Base-by-base conservation (phyloP, 1,139 yeast genomes). In the Meyerozyma elateridarum region DNA sequence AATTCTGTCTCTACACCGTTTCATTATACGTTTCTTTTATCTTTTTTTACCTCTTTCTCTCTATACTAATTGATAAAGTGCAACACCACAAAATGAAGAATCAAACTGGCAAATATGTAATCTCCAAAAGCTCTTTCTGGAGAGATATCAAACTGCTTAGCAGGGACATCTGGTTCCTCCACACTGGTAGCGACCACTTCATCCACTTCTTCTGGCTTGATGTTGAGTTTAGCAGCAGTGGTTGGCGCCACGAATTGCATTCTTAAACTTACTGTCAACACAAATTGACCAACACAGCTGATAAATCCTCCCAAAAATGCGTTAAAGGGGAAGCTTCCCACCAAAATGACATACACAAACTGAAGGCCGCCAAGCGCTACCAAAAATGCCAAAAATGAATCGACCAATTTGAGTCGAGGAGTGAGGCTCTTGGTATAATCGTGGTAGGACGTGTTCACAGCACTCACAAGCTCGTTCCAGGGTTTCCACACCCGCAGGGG, bases 321-420 rank as follows among this genome's bases (percentile, higher is more conserved):
- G 60, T 91, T 91, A 72, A 93, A 91, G 14, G 99, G 99, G 70
- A 82, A 93, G 48, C 78, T 85, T 19, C 97, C 95, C 34, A 88
- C 76, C 11, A 88, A 42, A 24, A 82, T 44, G 39, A 85, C 85
- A 54, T 88, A 88, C 4, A 70, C 59, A 53, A 88, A 85, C 59
- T 91, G 97, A 29, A 85, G 59, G 2, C 75, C 62, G 0, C 96
- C 98, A 39, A 87, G 64, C 0, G 65, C 56, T 9, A 91, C 89
- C 38, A 91, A 61, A 45, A 85, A 88, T 16, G 57, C 74, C 52
- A 91, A 69, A 52, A 89, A 91, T 8, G 71, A 47, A 56, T 91
- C 97, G 51, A 91, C 82, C 36, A 88, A 64, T 55, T 76, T 72
- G 42, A 79, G 59, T 41, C 71, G 58, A 20, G 74, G 73, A 14